Base-by-base conservation (phyloP, 2,329 filamentous ascomycete species). In the Zasmidium angulare region DNA sequence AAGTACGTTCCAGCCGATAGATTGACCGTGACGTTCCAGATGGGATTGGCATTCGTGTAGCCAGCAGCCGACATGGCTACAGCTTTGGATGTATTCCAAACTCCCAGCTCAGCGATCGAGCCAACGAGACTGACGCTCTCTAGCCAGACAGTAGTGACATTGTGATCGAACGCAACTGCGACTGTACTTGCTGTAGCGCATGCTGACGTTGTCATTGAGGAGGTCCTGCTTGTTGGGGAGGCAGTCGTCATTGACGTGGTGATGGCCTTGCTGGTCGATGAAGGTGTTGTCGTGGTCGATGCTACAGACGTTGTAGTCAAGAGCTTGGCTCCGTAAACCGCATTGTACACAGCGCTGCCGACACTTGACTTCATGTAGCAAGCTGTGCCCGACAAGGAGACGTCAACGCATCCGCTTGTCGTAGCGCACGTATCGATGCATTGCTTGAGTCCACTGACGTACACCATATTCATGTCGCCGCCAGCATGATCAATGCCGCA, bases 121-220 rank as follows among this genome's bases (percentile, higher is more conserved):
- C 89, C 89, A 0, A 82, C 79, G 17, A 92, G 72, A 71, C 86
- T 89, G 69, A 92, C 79, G 7, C 80, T 86, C 71, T 91, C 80
- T 2, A 88, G 88, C 52, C 72, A 84, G 2, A 69, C 69, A 0
- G 88, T 91, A 0, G 76, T 79, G 21, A 81, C 84, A 1, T 78
- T 69, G 59, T 82, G 84, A 49, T 84, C 77, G 74, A 91, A 90
- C 0, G 84, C 84, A 3, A 91, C 84, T 0, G 82, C 77, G 6
- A 89, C 81, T 0, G 66, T 68, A 26, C 58, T 62, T 17, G 71
- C 69, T 19, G 70, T 69, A 1, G 56, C 43, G 12, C 68, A 66
- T n/a, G 59, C 26, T 10, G 58, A 46, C 12, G 58, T 51, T 19
- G 50, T 47, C 3, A 29, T 29, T 73, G 77, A 69, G 78, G 43